Percentiles rank a stretch among this genome's conserved stretches.
phyloP scores from a whole-genome alignment of 495 filamentous ascomycete genomes.

The Penicillium parvum region DNA sequence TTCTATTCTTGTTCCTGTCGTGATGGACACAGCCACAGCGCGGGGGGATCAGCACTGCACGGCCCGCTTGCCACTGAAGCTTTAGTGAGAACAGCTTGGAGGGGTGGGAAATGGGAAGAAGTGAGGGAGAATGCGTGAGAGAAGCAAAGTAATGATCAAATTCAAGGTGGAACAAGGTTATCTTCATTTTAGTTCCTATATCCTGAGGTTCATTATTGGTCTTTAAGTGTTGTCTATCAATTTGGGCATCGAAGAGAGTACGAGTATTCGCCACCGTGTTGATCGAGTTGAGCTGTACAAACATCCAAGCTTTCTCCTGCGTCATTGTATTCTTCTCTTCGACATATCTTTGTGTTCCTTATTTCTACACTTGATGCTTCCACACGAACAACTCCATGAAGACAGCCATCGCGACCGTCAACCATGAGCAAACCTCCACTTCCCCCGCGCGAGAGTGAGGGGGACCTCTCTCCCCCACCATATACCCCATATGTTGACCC shows the following conservation, averaged over 20 bases:
- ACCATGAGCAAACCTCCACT: slow-evolving; percentile 5
- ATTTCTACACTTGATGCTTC: too few species aligned
- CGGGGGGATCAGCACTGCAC: slow-evolving; percentile 8
- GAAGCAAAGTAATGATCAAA: too few species aligned
- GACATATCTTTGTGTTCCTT: background rate
- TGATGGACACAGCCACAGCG: slow-evolving; percentile 10
- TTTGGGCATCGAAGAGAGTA: slow-evolving; percentile 1
- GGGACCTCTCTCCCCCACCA: slow-evolving; percentile 4
- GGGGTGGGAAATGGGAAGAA: background rate
- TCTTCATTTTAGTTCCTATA: too few species aligned
- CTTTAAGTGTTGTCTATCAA: too few species aligned
- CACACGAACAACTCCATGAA: too few species aligned
- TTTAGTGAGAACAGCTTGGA: too few species aligned
- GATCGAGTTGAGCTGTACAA: too few species aligned
- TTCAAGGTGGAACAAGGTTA: background rate
- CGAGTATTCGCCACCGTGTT: slow-evolving; percentile 14
- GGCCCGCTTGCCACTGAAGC: slow-evolving; percentile 13
- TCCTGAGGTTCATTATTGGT: too few species aligned
- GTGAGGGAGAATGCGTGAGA: background rate
- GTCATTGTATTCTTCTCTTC: too few species aligned
- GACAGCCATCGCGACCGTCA: background rate
- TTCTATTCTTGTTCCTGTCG: slow-evolving; percentile 4
- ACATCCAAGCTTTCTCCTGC: background rate
- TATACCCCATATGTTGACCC: slow-evolving; percentile 14
- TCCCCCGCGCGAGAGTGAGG: background rate